Percentiles rank a stretch among this genome's conserved stretches.
Conservation (phyloP, 164 flowering plant genomes). For the Aristolochia californica region DNA sequence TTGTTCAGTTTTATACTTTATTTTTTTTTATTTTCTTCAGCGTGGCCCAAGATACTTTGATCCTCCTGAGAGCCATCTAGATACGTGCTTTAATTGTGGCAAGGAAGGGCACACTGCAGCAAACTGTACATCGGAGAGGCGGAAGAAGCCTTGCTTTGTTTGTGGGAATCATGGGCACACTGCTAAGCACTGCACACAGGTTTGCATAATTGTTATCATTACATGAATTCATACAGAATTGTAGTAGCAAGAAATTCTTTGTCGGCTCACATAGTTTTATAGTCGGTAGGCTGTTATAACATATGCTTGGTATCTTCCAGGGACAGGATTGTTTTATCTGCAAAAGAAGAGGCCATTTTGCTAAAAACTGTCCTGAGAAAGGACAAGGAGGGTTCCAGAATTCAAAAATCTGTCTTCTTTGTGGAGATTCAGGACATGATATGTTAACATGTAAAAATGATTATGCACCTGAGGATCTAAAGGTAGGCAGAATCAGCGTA, state of each 20-base stretch:
- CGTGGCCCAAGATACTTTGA: slow-evolving; percentile 71
- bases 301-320: slow-evolving; percentile 22
- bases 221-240: neutral
- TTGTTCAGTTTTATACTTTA: neutral
- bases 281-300: neutral
- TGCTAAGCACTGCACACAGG: slow-evolving; percentile 70
- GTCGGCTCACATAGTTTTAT: neutral
- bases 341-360: slow-evolving; percentile 67
- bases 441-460: slow-evolving; percentile 38
- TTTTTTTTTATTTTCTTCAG: slow-evolving; percentile 15
- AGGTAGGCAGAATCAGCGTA: slow-evolving; percentile 29
- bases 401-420: slow-evolving; percentile 53
- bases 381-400: slow-evolving; percentile 12
- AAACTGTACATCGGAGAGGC: slow-evolving; percentile 35
- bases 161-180: slow-evolving; percentile 84
- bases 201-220: slow-evolving; percentile 7
- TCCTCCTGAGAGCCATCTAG: slow-evolving; percentile 36
- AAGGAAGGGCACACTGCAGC: slow-evolving; percentile 44
- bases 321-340: slow-evolving; percentile 67
- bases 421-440: slow-evolving; percentile 57
- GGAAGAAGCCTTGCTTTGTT: slow-evolving; percentile 72
- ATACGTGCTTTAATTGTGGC: slow-evolving; percentile 50
- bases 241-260: neutral
- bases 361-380: slow-evolving; percentile 76
- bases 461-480: slow-evolving; percentile 51